Evolutionary conservation across 1,284 basidiomycete genomes (phyloP).

Genomic region (Malassezia japonica): DNA sequence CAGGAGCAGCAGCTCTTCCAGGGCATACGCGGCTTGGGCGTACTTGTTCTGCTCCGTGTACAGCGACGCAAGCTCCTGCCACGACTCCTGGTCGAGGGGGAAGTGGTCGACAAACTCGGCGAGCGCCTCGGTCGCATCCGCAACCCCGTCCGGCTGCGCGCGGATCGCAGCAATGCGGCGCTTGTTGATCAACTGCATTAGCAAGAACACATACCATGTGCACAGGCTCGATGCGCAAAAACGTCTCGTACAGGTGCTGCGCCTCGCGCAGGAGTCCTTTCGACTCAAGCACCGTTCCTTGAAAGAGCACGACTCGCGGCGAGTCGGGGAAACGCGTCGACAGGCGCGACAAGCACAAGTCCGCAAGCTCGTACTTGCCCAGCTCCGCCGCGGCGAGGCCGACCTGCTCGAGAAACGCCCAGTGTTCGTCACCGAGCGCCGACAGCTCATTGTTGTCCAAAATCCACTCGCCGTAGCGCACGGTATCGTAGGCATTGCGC

Average conservation of each 20-base stretch:
- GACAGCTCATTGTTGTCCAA: slow-evolving; percentile 50
- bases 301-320: slow-evolving; percentile 70
- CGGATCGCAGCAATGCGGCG: slow-evolving; percentile 62
- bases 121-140: slow-evolving; percentile 65
- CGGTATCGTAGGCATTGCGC: slow-evolving; percentile 62
- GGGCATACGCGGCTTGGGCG: slow-evolving; percentile 60
- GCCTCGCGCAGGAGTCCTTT: slow-evolving; percentile 53
- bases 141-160: slow-evolving; percentile 14
- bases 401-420: slow-evolving; percentile 80
- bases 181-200: slow-evolving; percentile 65
- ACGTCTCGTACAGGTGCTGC: slow-evolving; percentile 61
- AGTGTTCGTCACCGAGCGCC: slow-evolving; percentile 54
- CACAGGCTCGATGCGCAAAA: slow-evolving; percentile 62
- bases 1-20: slow-evolving; percentile 71
- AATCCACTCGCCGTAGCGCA: slow-evolving; percentile 58
- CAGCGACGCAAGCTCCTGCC: slow-evolving; percentile 83
- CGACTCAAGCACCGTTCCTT: slow-evolving; percentile 75
- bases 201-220: slow-evolving; percentile 59
- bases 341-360: slow-evolving; percentile 66
- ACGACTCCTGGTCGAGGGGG: slow-evolving; percentile 82
- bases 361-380: slow-evolving; percentile 66
- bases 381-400: slow-evolving; percentile 75
- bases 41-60: slow-evolving; percentile 65
- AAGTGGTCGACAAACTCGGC: slow-evolving; percentile 77
- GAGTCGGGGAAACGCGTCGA: slow-evolving; percentile 67